Evolutionary conservation across 257 asterid species (phyloP).

Genomic region (Solanum infundibuliforme): DNA sequence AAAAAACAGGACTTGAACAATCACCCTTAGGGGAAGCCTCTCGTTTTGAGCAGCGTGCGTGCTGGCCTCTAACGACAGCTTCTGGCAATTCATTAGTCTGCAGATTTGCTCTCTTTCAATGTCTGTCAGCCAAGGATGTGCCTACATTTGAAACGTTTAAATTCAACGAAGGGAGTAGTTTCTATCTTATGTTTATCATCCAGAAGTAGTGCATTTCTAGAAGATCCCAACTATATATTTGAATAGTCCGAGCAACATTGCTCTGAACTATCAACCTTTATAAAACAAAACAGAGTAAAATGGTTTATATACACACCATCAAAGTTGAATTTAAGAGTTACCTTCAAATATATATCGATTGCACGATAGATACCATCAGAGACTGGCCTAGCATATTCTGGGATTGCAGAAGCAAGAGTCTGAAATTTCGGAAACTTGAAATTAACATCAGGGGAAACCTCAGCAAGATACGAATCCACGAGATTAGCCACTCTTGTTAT

Average conservation of each 20-base stretch:
- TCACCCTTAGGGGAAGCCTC: constrained; percentile 78
- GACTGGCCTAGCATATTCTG: constrained; percentile 76
- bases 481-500: constrained; percentile 76
- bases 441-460: constrained; percentile 72
- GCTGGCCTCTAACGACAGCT: constrained; percentile 87
- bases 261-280: no score
- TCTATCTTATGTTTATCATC: no score
- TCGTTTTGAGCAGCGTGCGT: constrained; percentile 91
- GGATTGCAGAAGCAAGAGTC: constrained; percentile 65
- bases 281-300: no score
- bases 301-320: no score
- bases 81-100: constrained; percentile 76
- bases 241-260: no score
- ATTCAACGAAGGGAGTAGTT: not conserved
- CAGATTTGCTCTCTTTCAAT: constrained; percentile 69
- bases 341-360: constrained; percentile 84
- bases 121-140: constrained; percentile 85
- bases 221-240: no score
- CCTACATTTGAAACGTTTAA: constrained; percentile 20
- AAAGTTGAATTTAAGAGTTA: constrained; percentile 1
- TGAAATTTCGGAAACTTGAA: constrained; percentile 67
- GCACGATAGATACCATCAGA: constrained; percentile 86
- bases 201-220: no score
- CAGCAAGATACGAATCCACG: constrained; percentile 81
- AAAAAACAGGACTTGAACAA: constrained; percentile 77